A percentile compares a stretch with the other conserved stretches of the same genome.
Evolutionary conservation across 2,329 filamentous ascomycete species (phyloP).

Genomic region (Aspergillus udagawae): DNA sequence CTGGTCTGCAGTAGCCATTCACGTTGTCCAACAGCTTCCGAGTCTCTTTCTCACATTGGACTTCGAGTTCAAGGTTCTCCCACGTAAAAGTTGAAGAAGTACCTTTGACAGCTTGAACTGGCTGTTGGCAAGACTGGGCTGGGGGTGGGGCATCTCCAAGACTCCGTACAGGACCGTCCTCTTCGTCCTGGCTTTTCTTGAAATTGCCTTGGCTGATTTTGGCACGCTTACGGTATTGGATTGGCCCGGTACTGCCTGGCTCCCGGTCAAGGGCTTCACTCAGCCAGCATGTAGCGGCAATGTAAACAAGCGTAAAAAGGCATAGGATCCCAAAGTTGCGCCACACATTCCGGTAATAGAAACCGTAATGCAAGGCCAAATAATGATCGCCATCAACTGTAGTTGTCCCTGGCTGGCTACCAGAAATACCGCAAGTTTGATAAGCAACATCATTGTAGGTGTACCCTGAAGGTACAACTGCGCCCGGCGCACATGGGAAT

Average conservation of each 20-base stretch:
- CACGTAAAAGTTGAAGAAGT: conserved; percentile 64
- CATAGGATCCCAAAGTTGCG: conserved; percentile 72
- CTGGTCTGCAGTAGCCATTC: conserved; percentile 70
- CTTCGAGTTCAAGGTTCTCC: conserved; percentile 62
- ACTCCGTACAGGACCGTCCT: conserved; percentile 23
- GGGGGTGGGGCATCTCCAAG: conserved; percentile 15
- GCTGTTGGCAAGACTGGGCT: conserved; percentile 19
- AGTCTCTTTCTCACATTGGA: conserved; percentile 57
- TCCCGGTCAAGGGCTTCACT: conserved; percentile 63
- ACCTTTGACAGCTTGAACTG: conserved; percentile 38
- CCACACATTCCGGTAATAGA: conserved; percentile 54
- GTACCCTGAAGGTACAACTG: conserved; percentile 55
- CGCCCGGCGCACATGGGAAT: conserved; percentile 52
- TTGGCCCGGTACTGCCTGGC: conserved; percentile 55
- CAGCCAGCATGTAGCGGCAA: conserved; percentile 62
- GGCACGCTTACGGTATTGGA: conserved; percentile 62
- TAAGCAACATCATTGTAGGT: conserved; percentile 47
- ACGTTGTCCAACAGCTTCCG: conserved; percentile 61
- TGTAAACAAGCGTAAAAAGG: conserved; percentile 66
- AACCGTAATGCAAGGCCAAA: conserved; percentile 48
- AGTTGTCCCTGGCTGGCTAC: conserved; percentile 47
- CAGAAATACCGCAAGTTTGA: conserved; percentile 56
- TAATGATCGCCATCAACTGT: conserved; percentile 53
- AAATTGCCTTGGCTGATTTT: conserved; percentile 12
- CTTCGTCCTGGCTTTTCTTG: conserved; percentile 17